Evolutionary conservation across 2,329 filamentous ascomycete genomes (phyloP), one percentile per base, ranked within the genome.

Genomic region (Diaporthe sp.): DNA sequence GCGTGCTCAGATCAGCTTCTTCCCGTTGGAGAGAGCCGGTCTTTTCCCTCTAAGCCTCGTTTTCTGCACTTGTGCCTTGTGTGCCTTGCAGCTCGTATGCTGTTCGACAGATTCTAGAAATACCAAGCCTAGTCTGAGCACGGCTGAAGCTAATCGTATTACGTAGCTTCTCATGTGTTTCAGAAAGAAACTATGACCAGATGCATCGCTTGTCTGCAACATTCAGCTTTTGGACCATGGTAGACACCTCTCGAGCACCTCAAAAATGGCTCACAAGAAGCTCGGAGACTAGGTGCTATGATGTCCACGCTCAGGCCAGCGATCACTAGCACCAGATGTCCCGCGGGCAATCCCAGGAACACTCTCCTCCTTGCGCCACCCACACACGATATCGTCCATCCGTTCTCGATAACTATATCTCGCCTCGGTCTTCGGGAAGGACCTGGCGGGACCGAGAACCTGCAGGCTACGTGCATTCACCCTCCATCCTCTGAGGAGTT

Each of bases 11-110:
- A 25, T 22, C 68, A 57, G 60, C 71, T 46, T 49, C 17, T 25
- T 65, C 58, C 55, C 73, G 68, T 57, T 51, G 37, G 22, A 58
- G 71, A 57, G 34, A 53, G 53, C 46, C 39, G 51, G 46, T 44
- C 42, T 25, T 34, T 10, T 39, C 34, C 53, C 55, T 10, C 70
- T 34, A 60, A 65, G 55, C 28, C 67, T 44, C 37, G 62, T 37
- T 61, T 53, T 31, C 57, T 37, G 61, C 67, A 73, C 46, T 71
- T 72, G 74, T 77, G 74, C 74, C 76, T 77, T 77, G 74, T 72
- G 74, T 77, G 74, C 74, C 76, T 77, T 77, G 74, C 76, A 77
- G 76, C 71, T 77, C 68, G 76, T 76, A 72, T 76, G 74, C 72
- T 74, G 74, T 74, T 70, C 68, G 58, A 74, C 67, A n/a, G 28